phyloP scores from a whole-genome alignment of 2,329 filamentous ascomycete species.

The Ophiocordyceps sinensis region DNA sequence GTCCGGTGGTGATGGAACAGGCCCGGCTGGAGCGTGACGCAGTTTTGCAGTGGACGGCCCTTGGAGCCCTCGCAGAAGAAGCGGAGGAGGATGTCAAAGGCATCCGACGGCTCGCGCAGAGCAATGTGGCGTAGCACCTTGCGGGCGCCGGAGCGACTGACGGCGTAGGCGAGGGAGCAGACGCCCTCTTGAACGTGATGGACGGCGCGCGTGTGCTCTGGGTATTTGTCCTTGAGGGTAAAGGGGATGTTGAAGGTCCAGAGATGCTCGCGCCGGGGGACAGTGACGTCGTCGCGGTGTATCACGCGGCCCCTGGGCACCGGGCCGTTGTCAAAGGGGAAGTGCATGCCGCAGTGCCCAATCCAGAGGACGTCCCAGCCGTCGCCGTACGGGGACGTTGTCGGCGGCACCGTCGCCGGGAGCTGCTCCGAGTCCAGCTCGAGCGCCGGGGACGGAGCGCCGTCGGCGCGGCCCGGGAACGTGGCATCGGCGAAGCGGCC shows the following conservation, averaged over 20 bases:
- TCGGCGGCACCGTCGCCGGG: conserved; percentile 6
- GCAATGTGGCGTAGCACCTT: conserved; percentile 27
- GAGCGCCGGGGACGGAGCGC: neutral
- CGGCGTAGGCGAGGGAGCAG: conserved; percentile 28
- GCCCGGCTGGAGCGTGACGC: conserved; percentile 25
- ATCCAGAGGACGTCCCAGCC: conserved; percentile 38
- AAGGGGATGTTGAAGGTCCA: conserved; percentile 20
- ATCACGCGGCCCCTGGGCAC: conserved; percentile 17
- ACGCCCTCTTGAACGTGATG: conserved; percentile 24
- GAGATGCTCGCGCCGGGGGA: conserved; percentile 18
- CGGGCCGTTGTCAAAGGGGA: conserved; percentile 7
- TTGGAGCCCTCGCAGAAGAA: conserved; percentile 28
- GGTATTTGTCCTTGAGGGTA: conserved; percentile 16
- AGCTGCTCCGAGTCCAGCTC: conserved; percentile 8
- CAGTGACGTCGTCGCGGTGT: conserved; percentile 18
- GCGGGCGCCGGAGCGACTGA: conserved; percentile 26
- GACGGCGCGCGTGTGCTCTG: conserved; percentile 27
- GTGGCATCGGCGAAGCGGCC: conserved; percentile 11
- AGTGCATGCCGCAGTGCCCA: conserved; percentile 29
- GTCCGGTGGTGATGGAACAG: conserved; percentile 31
- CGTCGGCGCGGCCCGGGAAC: conserved; percentile 5
- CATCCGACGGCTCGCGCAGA: conserved; percentile 22
- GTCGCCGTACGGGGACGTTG: conserved; percentile 29
- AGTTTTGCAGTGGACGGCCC: conserved; percentile 18
- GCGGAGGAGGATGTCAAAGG: conserved; percentile 29